phyloP scores from a whole-genome alignment of 441 rosid genomes.

The Bruguiera hainesii region DNA sequence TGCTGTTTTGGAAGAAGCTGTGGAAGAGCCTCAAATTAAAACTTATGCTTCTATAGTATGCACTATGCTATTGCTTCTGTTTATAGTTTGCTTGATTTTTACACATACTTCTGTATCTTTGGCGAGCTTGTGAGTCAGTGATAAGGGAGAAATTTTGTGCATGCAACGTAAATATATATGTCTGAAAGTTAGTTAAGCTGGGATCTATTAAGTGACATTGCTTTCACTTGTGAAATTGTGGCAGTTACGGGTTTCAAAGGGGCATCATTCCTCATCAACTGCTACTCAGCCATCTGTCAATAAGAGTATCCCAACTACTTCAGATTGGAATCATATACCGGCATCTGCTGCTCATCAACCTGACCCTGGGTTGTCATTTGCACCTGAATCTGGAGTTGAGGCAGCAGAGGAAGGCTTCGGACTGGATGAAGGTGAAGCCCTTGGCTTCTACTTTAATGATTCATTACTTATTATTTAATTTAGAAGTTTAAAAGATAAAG shows the following conservation, averaged over 20 bases:
- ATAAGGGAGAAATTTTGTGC: background rate
- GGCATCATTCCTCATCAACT: conserved; percentile 34
- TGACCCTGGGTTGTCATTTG: conserved; percentile 31
- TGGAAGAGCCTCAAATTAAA: conserved; percentile 52
- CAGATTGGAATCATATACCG: conserved; percentile 47
- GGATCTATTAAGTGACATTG: conserved; percentile 7
- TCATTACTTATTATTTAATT: conserved; percentile 9
- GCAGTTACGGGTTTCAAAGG: conserved; percentile 55
- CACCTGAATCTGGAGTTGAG: conserved; percentile 45
- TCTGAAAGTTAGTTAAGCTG: conserved; percentile 10
- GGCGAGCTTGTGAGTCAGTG: background rate
- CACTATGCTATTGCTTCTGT: conserved; percentile 9
- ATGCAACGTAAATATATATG: background rate
- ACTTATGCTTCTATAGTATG: conserved; percentile 78
- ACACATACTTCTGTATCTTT: background rate
- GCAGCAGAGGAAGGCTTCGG: conserved; percentile 43
- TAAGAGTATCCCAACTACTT: conserved; percentile 32
- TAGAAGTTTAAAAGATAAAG: background rate
- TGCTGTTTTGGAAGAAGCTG: conserved; percentile 46
- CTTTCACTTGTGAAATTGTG: conserved; percentile 14
- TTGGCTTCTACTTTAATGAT: background rate
- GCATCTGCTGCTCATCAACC: conserved; percentile 36
- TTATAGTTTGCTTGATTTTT: conserved; percentile 7
- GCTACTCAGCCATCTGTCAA: conserved; percentile 35
- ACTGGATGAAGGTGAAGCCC: conserved; percentile 48